Conservation (phyloP, 495 filamentous ascomycete species). For the Daldinia concentrica region DNA sequence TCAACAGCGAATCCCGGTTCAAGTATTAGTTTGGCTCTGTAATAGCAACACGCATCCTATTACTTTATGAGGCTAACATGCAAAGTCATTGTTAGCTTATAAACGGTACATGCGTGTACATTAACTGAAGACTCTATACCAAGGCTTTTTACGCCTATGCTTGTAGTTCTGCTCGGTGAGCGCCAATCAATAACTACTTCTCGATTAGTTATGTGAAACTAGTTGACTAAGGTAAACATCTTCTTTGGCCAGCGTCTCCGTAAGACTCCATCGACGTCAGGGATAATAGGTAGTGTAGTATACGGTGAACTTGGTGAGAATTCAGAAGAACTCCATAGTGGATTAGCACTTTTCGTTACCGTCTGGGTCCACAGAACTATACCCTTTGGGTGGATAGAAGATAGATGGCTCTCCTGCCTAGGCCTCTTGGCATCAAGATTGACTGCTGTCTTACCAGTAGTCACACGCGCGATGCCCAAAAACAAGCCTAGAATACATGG, state of each 20-base stretch:
- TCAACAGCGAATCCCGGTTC: slow-evolving; percentile 25
- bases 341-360: slow-evolving; percentile 4
- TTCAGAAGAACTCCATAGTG: slow-evolving; percentile 6
- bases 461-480: slow-evolving; percentile 13
- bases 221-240: background rate
- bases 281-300: background rate
- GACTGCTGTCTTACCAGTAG: slow-evolving; percentile 21
- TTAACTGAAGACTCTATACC: background rate
- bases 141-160: background rate
- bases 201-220: background rate
- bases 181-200: slow-evolving; percentile 14
- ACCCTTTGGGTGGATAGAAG: slow-evolving; percentile 15
- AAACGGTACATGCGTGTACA: slow-evolving; percentile 23
- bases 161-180: slow-evolving; percentile 8
- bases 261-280: slow-evolving; percentile 5
- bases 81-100: slow-evolving; percentile 5
- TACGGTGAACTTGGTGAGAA: slow-evolving; percentile 8
- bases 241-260: background rate
- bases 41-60: slow-evolving; percentile 16
- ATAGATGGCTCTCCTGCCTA: slow-evolving; percentile 21
- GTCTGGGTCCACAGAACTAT: slow-evolving; percentile 33
- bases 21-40: slow-evolving; percentile 4
- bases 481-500: slow-evolving; percentile 22
- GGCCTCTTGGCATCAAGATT: slow-evolving; percentile 39
- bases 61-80: slow-evolving; percentile 35